Evolutionary conservation across 2,329 filamentous ascomycete genomes (phyloP).

Genomic region (Xylaria sp.): DNA sequence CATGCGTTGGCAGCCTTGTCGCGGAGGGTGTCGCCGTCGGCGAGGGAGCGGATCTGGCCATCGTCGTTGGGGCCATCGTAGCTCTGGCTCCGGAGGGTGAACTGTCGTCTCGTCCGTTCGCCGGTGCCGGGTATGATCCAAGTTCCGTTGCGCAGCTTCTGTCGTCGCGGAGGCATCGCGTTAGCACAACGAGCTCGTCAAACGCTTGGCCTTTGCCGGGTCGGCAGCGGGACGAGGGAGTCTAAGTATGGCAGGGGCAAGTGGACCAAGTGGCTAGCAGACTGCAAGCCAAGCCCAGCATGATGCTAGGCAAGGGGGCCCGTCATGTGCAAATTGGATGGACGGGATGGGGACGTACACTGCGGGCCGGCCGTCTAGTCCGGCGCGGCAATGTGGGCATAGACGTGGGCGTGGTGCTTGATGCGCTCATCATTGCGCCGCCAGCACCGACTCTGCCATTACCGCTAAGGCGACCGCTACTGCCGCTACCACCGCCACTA

Average conservation of each 20-base stretch:
- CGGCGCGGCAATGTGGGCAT: slow-evolving; percentile 36
- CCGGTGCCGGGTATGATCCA: slow-evolving; percentile 89
- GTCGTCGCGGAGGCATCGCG: slow-evolving; percentile 61
- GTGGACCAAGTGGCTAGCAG: neutral
- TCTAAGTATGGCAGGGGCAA: neutral
- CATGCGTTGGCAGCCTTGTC: slow-evolving; percentile 50
- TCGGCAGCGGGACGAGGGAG: slow-evolving; percentile 6
- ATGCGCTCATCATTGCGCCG: slow-evolving; percentile 30
- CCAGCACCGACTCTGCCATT: slow-evolving; percentile 22
- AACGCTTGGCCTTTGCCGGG: slow-evolving; percentile 9
- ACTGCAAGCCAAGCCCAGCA: slow-evolving; percentile 2
- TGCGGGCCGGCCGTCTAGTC: slow-evolving; percentile 40
- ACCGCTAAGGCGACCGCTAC: neutral
- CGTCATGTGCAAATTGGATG: slow-evolving; percentile 20
- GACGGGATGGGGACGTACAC: slow-evolving; percentile 38
- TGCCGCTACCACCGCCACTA: neutral
- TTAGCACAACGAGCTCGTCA: slow-evolving; percentile 49
- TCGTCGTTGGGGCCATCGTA: slow-evolving; percentile 52
- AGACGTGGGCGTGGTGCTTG: slow-evolving; percentile 12
- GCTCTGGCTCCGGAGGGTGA: slow-evolving; percentile 71
- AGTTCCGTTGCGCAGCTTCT: slow-evolving; percentile 84
- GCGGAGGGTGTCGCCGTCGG: slow-evolving; percentile 49
- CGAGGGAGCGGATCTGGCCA: slow-evolving; percentile 49
- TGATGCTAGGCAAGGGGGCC: slow-evolving; percentile 3
- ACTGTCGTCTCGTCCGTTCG: slow-evolving; percentile 81